Evolutionary conservation across 2,329 filamentous ascomycete species (phyloP), one percentile per base, ranked within the genome.

Genomic region (Sclerotiophoma versabilis): DNA sequence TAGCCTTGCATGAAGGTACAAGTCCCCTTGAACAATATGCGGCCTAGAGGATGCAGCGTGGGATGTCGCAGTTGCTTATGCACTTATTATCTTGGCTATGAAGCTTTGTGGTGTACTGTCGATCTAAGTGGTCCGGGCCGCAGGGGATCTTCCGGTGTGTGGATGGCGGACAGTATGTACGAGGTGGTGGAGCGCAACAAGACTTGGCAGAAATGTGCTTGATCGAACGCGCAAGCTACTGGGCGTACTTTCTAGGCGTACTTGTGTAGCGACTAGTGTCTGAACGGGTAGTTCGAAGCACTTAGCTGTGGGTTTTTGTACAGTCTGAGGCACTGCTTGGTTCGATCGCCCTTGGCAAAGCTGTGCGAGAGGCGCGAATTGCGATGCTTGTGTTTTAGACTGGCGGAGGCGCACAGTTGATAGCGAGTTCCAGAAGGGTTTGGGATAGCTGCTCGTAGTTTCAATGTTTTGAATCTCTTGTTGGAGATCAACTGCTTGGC

Each of bases 51-150:
- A 45, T 66, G 62, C 57, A 60, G 69, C 64, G 68, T 59, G 67
- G 69, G 64, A 67, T 65, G 69, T 71, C 60, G 65, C 70, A 70
- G 65, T 57, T 58, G 53, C 46, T 57, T 61, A 59, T 49, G 59
- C 54, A 57, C 52, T 52, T 57, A 57, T 47, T 43, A 15, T 47
- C 64, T 65, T 67, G 64, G 64, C 59, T 49, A 37, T 48, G 54
- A 50, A 52, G 53, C 58, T 60, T 48, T 55, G 47, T 33, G 37
- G 37, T 42, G 54, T 47, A 41, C 53, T 42, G 38, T 48, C 44
- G 50, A 59, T 66, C 54, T 36, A 59, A 64, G 50, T 62, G 59
- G 62, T 62, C 50, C 56, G 60, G 57, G 36, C 55, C 39, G 52
- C 37, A 49, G 50, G 43, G 25, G 49, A 50, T 49, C 48, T 54